Conservation (phyloP, 2,329 filamentous ascomycete species). For the Fusarium acutatum region DNA sequence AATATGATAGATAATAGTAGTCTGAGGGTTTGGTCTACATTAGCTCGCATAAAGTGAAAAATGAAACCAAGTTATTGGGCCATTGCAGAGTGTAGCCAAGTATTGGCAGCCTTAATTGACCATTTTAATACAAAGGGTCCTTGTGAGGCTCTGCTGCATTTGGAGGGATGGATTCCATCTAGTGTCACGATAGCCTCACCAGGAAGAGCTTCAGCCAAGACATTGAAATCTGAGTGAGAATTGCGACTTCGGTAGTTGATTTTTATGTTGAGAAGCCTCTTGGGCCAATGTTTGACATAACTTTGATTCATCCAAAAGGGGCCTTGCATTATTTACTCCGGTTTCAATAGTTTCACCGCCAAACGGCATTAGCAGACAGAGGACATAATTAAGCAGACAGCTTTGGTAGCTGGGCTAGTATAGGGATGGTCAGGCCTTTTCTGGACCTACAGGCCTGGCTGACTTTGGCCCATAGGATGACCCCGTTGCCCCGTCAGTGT, state of each 20-base stretch:
- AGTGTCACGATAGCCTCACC: not conserved
- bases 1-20: not conserved
- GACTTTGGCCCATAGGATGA: constrained; percentile 21
- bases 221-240: not conserved
- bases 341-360: constrained; percentile 35
- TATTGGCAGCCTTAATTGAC: not conserved
- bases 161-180: not conserved
- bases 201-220: not conserved
- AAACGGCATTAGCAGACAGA: constrained; percentile 19
- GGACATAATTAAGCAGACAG: constrained; percentile 6
- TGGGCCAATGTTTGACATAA: constrained; percentile 7
- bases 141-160: not conserved
- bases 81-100: not conserved
- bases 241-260: not conserved
- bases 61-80: not conserved
- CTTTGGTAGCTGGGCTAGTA: fast-evolving
- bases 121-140: not conserved
- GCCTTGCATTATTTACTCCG: constrained; percentile 31
- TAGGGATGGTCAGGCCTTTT: not conserved
- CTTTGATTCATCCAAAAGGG: constrained; percentile 15
- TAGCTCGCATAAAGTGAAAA: not conserved
- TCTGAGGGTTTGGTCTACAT: not conserved
- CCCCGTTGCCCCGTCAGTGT: constrained; percentile 45
- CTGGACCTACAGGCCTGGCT: constrained; percentile 8
- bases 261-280: constrained; percentile 18